phyloP scores from a whole-genome alignment of 257 asterid species.

The Pogostemon cablin region DNA sequence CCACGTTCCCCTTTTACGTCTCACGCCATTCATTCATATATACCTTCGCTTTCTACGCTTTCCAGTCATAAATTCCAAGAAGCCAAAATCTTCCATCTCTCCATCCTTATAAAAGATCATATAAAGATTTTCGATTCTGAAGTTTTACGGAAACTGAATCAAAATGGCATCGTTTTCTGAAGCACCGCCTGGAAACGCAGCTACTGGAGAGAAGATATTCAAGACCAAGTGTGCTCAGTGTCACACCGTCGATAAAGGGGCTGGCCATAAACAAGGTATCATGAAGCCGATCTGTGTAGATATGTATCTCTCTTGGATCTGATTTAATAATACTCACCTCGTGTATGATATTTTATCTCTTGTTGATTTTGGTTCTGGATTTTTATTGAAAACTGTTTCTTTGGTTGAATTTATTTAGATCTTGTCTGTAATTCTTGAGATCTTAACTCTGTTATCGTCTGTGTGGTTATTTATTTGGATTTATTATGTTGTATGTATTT shows the following conservation, averaged over 20 bases:
- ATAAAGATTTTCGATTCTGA: background rate
- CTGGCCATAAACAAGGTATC: conserved; percentile 87
- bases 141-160: background rate
- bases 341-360: background rate
- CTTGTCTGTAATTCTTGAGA: conserved; percentile 19
- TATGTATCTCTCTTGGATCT: conserved; percentile 26
- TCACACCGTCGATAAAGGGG: conserved; percentile 80
- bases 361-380: background rate
- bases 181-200: conserved; percentile 70
- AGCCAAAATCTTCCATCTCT: background rate
- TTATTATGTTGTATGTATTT: background rate
- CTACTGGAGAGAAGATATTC: conserved; percentile 74
- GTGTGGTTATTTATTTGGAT: background rate
- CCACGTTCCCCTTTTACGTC: conserved; percentile 36
- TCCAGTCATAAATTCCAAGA: background rate
- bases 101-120: background rate
- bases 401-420: conserved; percentile 29
- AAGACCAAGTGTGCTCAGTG: conserved; percentile 87
- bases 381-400: background rate
- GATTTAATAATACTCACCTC: conserved; percentile 8
- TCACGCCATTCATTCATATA: conserved; percentile 27
- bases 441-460: background rate
- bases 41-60: conserved; percentile 4
- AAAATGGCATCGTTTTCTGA: conserved; percentile 65
- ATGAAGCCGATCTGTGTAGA: background rate